A percentile compares a stretch with the other conserved stretches of the same genome.
Evolutionary conservation across 257 asterid species (phyloP).

Genomic region (Solanum gracilifrons): DNA sequence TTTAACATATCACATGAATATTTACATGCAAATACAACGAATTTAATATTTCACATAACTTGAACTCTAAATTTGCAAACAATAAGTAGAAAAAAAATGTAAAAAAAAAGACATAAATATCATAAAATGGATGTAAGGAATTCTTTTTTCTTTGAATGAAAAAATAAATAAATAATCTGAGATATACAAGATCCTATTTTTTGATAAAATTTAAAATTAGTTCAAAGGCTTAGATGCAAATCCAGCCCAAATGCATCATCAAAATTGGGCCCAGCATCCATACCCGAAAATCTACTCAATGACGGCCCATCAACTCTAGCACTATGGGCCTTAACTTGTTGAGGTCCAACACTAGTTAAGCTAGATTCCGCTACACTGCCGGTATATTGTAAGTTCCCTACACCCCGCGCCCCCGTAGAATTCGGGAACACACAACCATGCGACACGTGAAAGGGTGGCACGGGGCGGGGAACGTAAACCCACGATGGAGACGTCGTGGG

Average conservation of each 20-base stretch:
- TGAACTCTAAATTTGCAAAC: background rate
- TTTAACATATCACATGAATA: slow-evolving; percentile 1
- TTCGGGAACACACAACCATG: slow-evolving; percentile 62
- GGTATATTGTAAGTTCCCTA: slow-evolving; percentile 33
- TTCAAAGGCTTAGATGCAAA: slow-evolving; percentile 70
- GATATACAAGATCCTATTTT: background rate
- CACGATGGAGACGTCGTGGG: slow-evolving; percentile 39
- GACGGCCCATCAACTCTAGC: slow-evolving; percentile 64
- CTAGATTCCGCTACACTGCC: slow-evolving; percentile 40
- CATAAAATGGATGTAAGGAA: background rate
- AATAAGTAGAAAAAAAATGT: background rate
- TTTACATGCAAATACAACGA: slow-evolving; percentile 14
- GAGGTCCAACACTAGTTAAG: slow-evolving; percentile 41
- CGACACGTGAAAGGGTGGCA: slow-evolving; percentile 57
- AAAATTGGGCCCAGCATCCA: slow-evolving; percentile 46
- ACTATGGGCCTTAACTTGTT: slow-evolving; percentile 39
- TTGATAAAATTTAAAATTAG: slow-evolving; percentile 22
- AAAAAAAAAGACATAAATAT: background rate
- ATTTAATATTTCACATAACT: slow-evolving; percentile 9
- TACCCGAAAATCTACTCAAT: slow-evolving; percentile 53
- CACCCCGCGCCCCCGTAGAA: slow-evolving; percentile 26
- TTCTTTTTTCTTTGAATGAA: background rate
- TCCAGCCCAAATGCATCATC: slow-evolving; percentile 78
- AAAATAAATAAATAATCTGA: slow-evolving; percentile 18
- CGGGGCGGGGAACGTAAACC: slow-evolving; percentile 72